Evolutionary conservation across 2,329 filamentous ascomycete genomes (phyloP), one percentile per base, ranked within the genome.

Genomic region (Hypoxylon sp.): DNA sequence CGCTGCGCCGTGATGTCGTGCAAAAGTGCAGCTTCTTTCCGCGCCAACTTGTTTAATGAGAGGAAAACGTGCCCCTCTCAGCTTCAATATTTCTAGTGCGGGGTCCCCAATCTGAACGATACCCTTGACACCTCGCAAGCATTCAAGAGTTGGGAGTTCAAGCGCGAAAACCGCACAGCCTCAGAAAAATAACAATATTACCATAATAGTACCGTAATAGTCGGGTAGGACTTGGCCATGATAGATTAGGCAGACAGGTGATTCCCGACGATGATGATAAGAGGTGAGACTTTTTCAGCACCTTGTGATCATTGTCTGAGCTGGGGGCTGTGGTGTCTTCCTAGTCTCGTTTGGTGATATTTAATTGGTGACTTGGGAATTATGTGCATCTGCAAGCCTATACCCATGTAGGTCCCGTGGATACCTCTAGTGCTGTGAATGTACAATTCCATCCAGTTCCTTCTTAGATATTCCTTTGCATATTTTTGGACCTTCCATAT

Each of bases 231-330:
- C 59, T 60, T 24, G n/a, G 26, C 35, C 13, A 26, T 62, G 5
- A 35, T 48, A 17, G n/a, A 10, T 52, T 33, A 64, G 53, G 54
- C 59, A 67, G 58, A 63, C 64, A 64, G 65, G 63, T 64, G 59
- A 60, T 69, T 66, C 47, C 42, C 52, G 57, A 51, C 59, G 62
- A 58, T 61, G 52, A 61, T 47, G 19, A 53, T 53, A 62, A 66
- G 39, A 69, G 10, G 63, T 71, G 58, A 71, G 70, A 72, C 67
- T 59, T 61, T 71, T 44, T 54, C 44, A 67, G 31, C 39, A 60
- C 60, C 70, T 69, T 71, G 70, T 72, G 70, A 72, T 69, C 70
- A 72, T 60, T 55, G 39, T 60, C n/a, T 48, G 19, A 44, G 46
- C 52, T 61, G 64, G 66, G 46, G 66, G 62, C 66, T 69, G 59